A percentile compares a stretch with the other conserved stretches of the same genome.
Conservation (phyloP, 306 rosid species). For the Purshia tridentata region DNA sequence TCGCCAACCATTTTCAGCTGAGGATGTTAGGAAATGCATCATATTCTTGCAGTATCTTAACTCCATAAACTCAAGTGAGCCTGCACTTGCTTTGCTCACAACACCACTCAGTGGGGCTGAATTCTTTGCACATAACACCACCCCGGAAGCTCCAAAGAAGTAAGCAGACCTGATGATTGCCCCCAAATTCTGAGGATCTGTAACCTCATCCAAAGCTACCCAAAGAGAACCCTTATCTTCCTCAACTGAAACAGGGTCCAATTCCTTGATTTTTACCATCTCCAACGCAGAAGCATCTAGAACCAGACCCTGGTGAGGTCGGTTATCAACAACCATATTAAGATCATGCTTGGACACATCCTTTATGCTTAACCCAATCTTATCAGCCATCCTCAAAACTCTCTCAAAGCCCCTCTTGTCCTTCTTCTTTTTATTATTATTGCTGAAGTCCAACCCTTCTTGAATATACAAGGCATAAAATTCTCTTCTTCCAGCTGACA, state of each 20-base stretch:
- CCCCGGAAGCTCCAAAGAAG: constrained; percentile 88
- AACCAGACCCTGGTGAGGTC: constrained; percentile 92
- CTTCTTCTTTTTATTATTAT: constrained; percentile 86
- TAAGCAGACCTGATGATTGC: constrained; percentile 89
- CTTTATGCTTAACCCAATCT: constrained; percentile 55
- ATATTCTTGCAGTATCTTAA: constrained; percentile 87
- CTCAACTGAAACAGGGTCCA: constrained; percentile 64
- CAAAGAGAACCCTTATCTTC: constrained; percentile 74
- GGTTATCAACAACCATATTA: constrained; percentile 90
- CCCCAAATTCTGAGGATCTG: constrained; percentile 94
- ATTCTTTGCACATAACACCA: constrained; percentile 87
- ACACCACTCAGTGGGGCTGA: constrained; percentile 91
- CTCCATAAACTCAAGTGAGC: constrained; percentile 87
- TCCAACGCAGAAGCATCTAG: constrained; percentile 87
- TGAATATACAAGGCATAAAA: constrained; percentile 78
- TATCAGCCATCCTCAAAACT: constrained; percentile 71
- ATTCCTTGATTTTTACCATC: constrained; percentile 74
- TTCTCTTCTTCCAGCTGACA: constrained; percentile 89
- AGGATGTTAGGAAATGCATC: constrained; percentile 93
- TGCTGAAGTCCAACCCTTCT: constrained; percentile 84
- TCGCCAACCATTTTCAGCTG: constrained; percentile 87
- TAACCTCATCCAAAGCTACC: constrained; percentile 95
- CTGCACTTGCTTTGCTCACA: constrained; percentile 97
- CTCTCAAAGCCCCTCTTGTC: constrained; percentile 93
- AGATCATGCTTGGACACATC: constrained; percentile 86